Evolutionary conservation across 306 rosid genomes (phyloP).

Genomic region (Urtica urens): DNA sequence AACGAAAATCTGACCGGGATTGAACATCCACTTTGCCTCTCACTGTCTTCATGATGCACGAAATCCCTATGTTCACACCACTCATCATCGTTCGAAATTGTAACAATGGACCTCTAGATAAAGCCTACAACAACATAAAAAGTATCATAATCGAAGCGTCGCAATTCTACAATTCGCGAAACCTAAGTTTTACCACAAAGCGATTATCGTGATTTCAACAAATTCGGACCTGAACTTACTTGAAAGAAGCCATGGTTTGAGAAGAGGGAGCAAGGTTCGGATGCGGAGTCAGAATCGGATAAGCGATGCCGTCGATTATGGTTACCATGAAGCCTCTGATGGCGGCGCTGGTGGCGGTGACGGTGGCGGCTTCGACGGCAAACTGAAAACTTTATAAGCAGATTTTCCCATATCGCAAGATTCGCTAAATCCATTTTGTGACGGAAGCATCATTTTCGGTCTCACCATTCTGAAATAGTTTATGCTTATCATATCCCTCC

Average conservation of each 20-base stretch:
- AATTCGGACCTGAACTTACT: conserved; percentile 73
- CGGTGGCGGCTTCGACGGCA: too few relatives aligned
- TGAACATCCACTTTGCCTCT: conserved; percentile 96
- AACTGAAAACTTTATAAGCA: too few relatives aligned
- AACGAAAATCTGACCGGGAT: conserved; percentile 51
- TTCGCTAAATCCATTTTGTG: too few relatives aligned
- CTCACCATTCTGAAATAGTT: too few relatives aligned
- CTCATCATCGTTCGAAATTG: conserved; percentile 98
- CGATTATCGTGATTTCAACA: neutral
- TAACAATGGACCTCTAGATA: conserved; percentile 74
- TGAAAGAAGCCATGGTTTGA: conserved; percentile 76
- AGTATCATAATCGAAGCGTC: conserved; percentile 1
- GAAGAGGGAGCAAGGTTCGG: conserved; percentile 61
- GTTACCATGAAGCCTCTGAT: too few relatives aligned
- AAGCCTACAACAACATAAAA: conserved; percentile 52
- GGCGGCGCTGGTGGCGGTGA: too few relatives aligned
- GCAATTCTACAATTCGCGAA: neutral
- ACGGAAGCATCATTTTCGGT: too few relatives aligned
- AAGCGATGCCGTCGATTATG: too few relatives aligned
- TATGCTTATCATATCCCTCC: too few relatives aligned
- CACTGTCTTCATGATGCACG: conserved; percentile 81
- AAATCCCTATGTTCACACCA: conserved; percentile 87
- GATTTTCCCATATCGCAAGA: too few relatives aligned
- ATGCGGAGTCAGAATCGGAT: too few relatives aligned
- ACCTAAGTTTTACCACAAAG: neutral